These are phyloP conservation scores for Hypoxylon sp. DNA, from an alignment of 2,329 filamentous ascomycete genomes.

Conservation along the genomic window DNA sequence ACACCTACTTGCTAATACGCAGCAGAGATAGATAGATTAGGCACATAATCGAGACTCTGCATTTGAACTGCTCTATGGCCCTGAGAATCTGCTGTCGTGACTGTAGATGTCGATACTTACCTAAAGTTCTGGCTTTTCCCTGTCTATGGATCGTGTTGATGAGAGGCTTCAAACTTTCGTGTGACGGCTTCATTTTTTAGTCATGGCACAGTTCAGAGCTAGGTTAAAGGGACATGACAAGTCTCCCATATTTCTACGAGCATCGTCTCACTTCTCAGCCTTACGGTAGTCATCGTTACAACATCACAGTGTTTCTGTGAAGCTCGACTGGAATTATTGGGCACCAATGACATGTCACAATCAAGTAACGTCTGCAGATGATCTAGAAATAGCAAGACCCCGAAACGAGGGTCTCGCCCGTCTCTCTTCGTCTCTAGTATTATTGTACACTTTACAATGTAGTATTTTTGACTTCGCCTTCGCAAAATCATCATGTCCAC, in stretches of 20 bases:
- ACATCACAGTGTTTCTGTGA: not conserved
- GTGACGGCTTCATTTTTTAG: too few species aligned
- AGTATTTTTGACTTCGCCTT: slow-evolving; percentile 9
- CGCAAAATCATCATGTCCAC: not conserved
- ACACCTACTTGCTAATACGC: slow-evolving; percentile 29
- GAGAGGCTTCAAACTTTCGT: too few species aligned
- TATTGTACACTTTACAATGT: slow-evolving; percentile 48
- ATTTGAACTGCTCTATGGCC: slow-evolving; percentile 2
- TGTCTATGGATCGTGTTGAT: too few species aligned
- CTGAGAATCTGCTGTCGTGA: not conserved
- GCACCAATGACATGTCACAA: not conserved
- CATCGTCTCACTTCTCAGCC: not conserved
- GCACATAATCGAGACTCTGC: slow-evolving; percentile 33
- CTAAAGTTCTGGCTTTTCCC: not conserved
- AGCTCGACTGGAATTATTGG: not conserved
- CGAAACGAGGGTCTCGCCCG: slow-evolving; percentile 2
- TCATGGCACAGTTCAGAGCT: too few species aligned
- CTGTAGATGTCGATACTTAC: not conserved
- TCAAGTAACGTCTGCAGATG: not conserved
- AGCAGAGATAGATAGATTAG: slow-evolving; percentile 31
- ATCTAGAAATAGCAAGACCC: slow-evolving; percentile 29
- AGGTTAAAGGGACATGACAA: too few species aligned
- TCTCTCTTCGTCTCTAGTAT: slow-evolving; percentile 38
- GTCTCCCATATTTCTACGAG: too few species aligned
- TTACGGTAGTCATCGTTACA: not conserved